Evolutionary conservation across 2,329 filamentous ascomycete species (phyloP), one percentile per base, ranked within the genome.

Genomic region (Cercospora sp.): DNA sequence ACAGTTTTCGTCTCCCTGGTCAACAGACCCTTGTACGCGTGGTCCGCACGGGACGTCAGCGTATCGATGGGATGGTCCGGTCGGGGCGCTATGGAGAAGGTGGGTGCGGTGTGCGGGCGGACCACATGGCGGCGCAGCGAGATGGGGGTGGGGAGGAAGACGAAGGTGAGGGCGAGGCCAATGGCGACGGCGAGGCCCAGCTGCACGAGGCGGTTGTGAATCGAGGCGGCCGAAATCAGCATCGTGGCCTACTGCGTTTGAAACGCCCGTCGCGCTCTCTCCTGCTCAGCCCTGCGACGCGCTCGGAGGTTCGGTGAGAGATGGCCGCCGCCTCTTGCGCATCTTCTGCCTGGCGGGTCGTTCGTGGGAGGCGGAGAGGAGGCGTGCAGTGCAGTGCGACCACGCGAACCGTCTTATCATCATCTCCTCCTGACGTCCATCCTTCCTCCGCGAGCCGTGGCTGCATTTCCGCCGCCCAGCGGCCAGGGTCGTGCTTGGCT

Each of bases 1-100:
- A 85, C 67, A 16, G 75, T 76, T 40, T 74, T 72, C 6, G 79
- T 78, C 67, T 82, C 77, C 63, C 78, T 78, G 3, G 74, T 72
- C 18, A 82, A 70, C 5, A 82, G 64, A 4, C 40, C 66, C 16
- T 73, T 53, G 42, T 75, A 76, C 5, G 77, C 73, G 12, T 62
- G 69, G 66, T 82, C 76, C 57, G 79, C 80, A 12, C 73, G 68
- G 20, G 70, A 65, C 51, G 80, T 78, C 45, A 82, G 73, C 33
- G 73, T 69, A 59, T 82, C 79, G 63, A 82, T 82, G 0, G 79
- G 79, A 67, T 82, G 80, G 60, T 76, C 66, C 23, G 65, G 64
- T 20, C 66, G 71, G 57, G 75, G 71, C 57, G 66, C 59, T 58
- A 63, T 53, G n/a, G 51, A 66, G 66, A 62, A 58, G 31, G 65